A percentile compares a stretch with the other conserved stretches of the same genome.
Conservation (phyloP, 2,329 filamentous ascomycete species). For the Fusarium nematophilum region DNA sequence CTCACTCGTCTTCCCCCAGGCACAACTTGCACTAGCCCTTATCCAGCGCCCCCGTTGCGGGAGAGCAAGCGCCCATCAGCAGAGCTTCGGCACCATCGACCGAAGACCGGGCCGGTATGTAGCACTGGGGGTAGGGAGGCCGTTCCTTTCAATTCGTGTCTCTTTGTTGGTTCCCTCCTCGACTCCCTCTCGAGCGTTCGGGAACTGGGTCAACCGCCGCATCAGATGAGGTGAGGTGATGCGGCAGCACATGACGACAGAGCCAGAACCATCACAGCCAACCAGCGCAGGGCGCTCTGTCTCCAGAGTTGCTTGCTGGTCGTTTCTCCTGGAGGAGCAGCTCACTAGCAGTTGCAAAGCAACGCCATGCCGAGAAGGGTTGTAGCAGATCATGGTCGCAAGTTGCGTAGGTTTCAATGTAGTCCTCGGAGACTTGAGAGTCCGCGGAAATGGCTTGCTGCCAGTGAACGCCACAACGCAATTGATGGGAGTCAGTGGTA, state of each 20-base stretch:
- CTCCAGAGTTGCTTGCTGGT: conserved; percentile 14
- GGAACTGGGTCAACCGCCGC: conserved; percentile 17
- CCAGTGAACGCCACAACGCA: conserved; percentile 5
- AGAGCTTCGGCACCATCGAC: conserved; percentile 20
- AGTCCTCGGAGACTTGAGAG: conserved; percentile 12
- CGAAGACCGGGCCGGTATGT: conserved; percentile 35
- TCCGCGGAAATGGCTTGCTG: conserved; percentile 6
- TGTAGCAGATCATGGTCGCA: neutral
- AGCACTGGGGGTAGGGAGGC: conserved; percentile 13
- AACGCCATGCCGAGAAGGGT: conserved; percentile 4
- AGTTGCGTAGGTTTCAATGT: neutral
- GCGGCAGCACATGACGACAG: conserved; percentile 25
- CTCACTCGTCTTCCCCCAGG: conserved; percentile 15
- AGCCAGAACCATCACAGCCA: conserved; percentile 16
- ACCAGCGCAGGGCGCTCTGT: conserved; percentile 5
- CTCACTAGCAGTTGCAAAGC: conserved; percentile 2
- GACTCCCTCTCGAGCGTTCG: conserved; percentile 7
- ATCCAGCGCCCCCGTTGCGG: neutral
- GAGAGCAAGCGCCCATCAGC: neutral
- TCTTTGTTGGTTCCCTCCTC: conserved; percentile 10
- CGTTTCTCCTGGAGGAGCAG: conserved; percentile 5
- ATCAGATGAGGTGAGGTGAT: conserved; percentile 29
- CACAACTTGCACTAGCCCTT: conserved; percentile 26
- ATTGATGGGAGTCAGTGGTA: neutral
- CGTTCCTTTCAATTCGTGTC: conserved; percentile 26